A percentile compares a stretch with the other conserved stretches of the same genome.
Conservation (phyloP, 2,329 filamentous ascomycete genomes). For the Penicillium sp. region DNA sequence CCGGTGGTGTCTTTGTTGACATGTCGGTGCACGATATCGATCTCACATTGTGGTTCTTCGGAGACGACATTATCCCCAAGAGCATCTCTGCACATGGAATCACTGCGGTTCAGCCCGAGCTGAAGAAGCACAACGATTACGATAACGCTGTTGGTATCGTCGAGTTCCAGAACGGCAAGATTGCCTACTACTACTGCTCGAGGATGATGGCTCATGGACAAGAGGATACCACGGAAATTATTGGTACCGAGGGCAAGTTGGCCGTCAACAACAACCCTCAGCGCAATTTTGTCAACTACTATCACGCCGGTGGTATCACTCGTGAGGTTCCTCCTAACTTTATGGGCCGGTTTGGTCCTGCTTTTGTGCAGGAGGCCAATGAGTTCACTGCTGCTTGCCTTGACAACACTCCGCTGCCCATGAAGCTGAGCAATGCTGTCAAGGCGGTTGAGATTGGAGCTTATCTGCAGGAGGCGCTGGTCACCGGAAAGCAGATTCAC, state of each 20-base stretch:
- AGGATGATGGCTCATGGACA: constrained; percentile 68
- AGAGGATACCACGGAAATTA: constrained; percentile 66
- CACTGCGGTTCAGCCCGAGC: constrained; percentile 58
- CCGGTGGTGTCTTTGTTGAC: constrained; percentile 68
- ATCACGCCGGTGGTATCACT: constrained; percentile 55
- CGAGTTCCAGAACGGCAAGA: constrained; percentile 63
- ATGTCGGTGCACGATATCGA: constrained; percentile 70
- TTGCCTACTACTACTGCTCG: constrained; percentile 63
- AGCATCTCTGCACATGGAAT: constrained; percentile 57
- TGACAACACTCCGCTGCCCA: constrained; percentile 56
- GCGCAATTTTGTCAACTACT: constrained; percentile 56
- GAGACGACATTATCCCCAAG: constrained; percentile 55
- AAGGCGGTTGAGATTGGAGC: constrained; percentile 60
- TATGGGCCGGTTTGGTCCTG: constrained; percentile 62
- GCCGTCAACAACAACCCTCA: constrained; percentile 61
- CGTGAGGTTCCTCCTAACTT: constrained; percentile 63
- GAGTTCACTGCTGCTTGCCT: constrained; percentile 63
- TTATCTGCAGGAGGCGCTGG: constrained; percentile 57
- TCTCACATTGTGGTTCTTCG: constrained; percentile 63
- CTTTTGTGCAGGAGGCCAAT: constrained; percentile 64
- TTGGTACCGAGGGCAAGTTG: constrained; percentile 65
- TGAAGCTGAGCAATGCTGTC: constrained; percentile 59
- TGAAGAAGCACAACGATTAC: constrained; percentile 57
- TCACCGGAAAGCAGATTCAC: constrained; percentile 54
- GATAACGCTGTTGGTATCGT: constrained; percentile 65